Percentiles rank a stretch among this genome's conserved stretches.
These are phyloP conservation scores for Trametes gibbosa DNA, from an alignment of 768 basidiomycete species.

Conservation along the genomic window DNA sequence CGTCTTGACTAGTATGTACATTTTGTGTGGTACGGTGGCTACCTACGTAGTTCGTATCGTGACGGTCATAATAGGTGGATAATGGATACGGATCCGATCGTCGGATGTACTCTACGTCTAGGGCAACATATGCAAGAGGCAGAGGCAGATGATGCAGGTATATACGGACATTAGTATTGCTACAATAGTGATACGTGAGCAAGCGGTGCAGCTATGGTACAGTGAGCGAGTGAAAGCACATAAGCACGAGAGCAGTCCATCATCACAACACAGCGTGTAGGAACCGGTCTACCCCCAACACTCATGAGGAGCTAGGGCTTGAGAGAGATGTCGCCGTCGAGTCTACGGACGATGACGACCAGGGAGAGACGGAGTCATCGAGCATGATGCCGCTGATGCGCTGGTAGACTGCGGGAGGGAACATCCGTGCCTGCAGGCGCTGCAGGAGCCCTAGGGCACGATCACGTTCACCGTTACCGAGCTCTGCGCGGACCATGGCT, in stretches of 20 bases:
- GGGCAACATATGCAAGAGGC: neutral
- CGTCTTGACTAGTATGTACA: conserved; percentile 16
- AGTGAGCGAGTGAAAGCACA: conserved; percentile 11
- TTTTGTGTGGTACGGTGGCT: conserved; percentile 6
- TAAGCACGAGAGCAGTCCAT: conserved; percentile 4
- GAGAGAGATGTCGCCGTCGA: neutral
- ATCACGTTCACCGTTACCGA: conserved; percentile 71
- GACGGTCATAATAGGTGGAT: neutral
- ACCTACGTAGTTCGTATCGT: neutral
- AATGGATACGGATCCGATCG: neutral
- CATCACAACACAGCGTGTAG: conserved; percentile 5
- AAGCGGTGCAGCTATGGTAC: conserved; percentile 4
- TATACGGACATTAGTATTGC: conserved; percentile 8
- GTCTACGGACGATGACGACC: conserved; percentile 19
- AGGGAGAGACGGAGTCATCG: conserved; percentile 58
- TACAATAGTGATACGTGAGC: conserved; percentile 11
- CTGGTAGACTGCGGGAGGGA: conserved; percentile 75
- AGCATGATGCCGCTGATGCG: conserved; percentile 79
- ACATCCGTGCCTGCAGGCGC: conserved; percentile 73
- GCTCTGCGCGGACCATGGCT: conserved; percentile 90
- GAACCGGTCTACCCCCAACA: neutral
- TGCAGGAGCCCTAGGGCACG: conserved; percentile 67
- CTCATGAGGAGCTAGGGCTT: neutral
- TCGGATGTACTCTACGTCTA: neutral
- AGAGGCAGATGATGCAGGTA: neutral